Evolutionary conservation across 2,329 filamentous ascomycete genomes (phyloP).

Genomic region (Aspergillus costaricaensis): DNA sequence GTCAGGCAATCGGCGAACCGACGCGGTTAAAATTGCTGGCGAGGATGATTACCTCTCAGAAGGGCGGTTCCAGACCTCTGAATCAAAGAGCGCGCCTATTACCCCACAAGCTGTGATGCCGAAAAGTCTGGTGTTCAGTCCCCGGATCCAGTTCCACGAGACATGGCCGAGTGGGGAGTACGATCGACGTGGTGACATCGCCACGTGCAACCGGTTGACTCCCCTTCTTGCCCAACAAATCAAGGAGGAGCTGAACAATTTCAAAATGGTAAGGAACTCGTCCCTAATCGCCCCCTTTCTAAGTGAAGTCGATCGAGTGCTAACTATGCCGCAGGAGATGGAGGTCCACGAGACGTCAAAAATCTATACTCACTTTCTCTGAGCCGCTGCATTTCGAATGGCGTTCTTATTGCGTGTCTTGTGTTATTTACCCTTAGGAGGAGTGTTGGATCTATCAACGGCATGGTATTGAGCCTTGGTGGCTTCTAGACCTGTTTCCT

Average conservation of each 20-base stretch:
- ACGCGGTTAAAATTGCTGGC: slow-evolving; percentile 72
- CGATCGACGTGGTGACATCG: slow-evolving; percentile 91
- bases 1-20: slow-evolving; percentile 63
- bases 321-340: slow-evolving; percentile 75
- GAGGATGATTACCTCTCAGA: slow-evolving; percentile 89
- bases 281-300: background rate
- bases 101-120: slow-evolving; percentile 62
- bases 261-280: slow-evolving; percentile 81
- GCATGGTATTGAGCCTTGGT: slow-evolving; percentile 25
- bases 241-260: slow-evolving; percentile 98
- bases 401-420: slow-evolving; percentile 28
- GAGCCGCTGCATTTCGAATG: slow-evolving; percentile 47
- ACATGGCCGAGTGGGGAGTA: slow-evolving; percentile 97
- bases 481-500: slow-evolving; percentile 27
- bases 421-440: slow-evolving; percentile 21
- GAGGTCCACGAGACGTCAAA: slow-evolving; percentile 99
- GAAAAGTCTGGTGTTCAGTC: slow-evolving; percentile 74
- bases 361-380: slow-evolving; percentile 99
- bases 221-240: slow-evolving; percentile 98
- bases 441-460: slow-evolving; percentile 26
- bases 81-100: slow-evolving; percentile 76
- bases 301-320: background rate
- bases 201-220: slow-evolving; percentile 95
- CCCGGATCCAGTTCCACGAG: slow-evolving; percentile 90
- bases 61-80: slow-evolving; percentile 67